Percentiles rank a stretch among this genome's conserved stretches.
These are phyloP conservation scores for Persicaria tinctoria DNA, from an alignment of 148 eudicot genomes.

Conservation along the genomic window DNA sequence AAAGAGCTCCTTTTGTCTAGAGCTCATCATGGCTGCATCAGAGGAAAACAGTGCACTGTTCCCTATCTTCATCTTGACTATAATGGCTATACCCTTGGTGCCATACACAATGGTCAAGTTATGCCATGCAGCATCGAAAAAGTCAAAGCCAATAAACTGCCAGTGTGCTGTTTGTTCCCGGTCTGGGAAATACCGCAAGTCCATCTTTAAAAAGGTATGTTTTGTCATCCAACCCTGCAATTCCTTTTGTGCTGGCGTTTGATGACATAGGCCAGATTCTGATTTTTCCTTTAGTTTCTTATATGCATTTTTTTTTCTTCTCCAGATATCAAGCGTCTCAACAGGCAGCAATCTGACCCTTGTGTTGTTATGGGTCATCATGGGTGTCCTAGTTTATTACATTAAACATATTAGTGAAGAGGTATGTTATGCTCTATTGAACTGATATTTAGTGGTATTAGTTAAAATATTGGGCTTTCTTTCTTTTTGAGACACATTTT, in stretches of 20 bases:
- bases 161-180: constrained; percentile 67
- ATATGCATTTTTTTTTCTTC: neutral
- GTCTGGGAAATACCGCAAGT: constrained; percentile 86
- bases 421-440: constrained; percentile 32
- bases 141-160: constrained; percentile 61
- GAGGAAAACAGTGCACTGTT: constrained; percentile 84
- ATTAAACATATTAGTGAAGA: constrained; percentile 68
- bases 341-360: constrained; percentile 79
- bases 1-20: constrained; percentile 10
- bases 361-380: constrained; percentile 78
- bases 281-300: neutral
- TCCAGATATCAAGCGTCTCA: constrained; percentile 68
- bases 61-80: constrained; percentile 82
- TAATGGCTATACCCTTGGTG: constrained; percentile 81
- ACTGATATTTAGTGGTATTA: neutral
- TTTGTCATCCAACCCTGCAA: neutral
- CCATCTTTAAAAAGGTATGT: constrained; percentile 58
- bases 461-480: neutral
- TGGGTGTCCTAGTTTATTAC: constrained; percentile 67
- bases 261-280: neutral
- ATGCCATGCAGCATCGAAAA: constrained; percentile 66
- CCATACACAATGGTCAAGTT: constrained; percentile 82
- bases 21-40: constrained; percentile 58
- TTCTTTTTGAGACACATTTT: neutral
- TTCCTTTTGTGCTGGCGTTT: neutral